Percentiles rank a stretch among this genome's conserved stretches.
phyloP scores from a whole-genome alignment of 495 filamentous ascomycete species.

The Apiosordaria backusii region DNA sequence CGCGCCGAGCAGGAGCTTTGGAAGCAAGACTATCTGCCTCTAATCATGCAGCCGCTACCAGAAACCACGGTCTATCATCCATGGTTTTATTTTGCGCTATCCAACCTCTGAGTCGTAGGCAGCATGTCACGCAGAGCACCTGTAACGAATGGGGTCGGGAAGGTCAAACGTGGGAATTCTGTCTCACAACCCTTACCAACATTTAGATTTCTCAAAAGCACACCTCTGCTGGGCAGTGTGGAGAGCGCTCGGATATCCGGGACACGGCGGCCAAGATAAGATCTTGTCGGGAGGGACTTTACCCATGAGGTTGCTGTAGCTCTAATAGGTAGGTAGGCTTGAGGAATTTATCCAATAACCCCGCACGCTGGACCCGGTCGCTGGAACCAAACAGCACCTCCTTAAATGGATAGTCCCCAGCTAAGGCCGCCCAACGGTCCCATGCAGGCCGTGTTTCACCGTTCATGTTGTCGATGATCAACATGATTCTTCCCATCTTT shows the following conservation, averaged over 20 bases:
- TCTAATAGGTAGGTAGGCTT: neutral
- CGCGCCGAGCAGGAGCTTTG: neutral
- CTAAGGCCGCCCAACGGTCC: no score
- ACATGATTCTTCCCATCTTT: neutral
- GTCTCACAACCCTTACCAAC: no score
- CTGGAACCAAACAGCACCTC: neutral
- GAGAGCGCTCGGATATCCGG: neutral
- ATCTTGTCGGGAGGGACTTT: no score
- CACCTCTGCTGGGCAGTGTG: no score
- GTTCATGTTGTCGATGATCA: no score
- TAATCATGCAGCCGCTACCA: neutral
- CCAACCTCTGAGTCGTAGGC: slow-evolving; percentile 4
- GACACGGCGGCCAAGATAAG: neutral
- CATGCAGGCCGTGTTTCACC: no score
- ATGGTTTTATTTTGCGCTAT: slow-evolving; percentile 1
- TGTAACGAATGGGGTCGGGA: no score
- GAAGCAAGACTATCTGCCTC: slow-evolving; percentile 6
- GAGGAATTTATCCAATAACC: neutral
- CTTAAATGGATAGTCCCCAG: no score
- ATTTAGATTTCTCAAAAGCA: no score
- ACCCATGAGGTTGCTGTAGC: no score
- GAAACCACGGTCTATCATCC: neutral
- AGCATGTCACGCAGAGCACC: no score
- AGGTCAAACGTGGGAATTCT: no score
- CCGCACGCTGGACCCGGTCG: neutral